phyloP scores from a whole-genome alignment of 2,329 filamentous ascomycete species.

The Exophiala calicioides region DNA sequence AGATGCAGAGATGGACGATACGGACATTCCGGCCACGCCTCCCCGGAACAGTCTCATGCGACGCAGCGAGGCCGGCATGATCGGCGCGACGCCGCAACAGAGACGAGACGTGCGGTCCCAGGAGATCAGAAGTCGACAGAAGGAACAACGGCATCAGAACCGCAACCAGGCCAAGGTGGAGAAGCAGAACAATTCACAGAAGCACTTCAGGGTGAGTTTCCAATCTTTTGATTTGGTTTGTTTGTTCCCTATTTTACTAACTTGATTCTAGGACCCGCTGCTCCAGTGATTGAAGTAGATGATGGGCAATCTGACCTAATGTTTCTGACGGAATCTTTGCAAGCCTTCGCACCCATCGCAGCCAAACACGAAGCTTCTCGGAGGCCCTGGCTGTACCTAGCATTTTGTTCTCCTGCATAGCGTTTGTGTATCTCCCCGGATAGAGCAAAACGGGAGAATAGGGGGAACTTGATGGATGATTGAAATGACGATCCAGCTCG shows the following conservation, averaged over 20 bases:
- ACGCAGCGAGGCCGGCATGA: constrained; percentile 76
- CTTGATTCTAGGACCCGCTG: constrained; percentile 25
- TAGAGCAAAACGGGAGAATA: neutral
- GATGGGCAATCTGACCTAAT: neutral
- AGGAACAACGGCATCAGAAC: constrained; percentile 62
- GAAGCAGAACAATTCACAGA: constrained; percentile 74
- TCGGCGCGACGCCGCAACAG: constrained; percentile 73
- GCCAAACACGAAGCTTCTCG: constrained; percentile 2
- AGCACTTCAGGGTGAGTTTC: constrained; percentile 64
- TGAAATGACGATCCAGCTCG: too few relatives aligned
- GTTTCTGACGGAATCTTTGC: too few relatives aligned
- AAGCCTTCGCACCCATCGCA: neutral
- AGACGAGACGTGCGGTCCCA: constrained; percentile 66
- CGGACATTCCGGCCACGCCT: constrained; percentile 25
- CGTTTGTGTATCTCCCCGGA: constrained; percentile 5
- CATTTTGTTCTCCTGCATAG: constrained; percentile 9
- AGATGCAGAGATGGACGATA: constrained; percentile 51
- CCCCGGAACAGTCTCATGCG: constrained; percentile 51
- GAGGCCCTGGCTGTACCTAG: neutral
- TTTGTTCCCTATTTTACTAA: constrained; percentile 10
- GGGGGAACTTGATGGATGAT: neutral
- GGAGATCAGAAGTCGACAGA: constrained; percentile 69
- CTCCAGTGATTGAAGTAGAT: constrained; percentile 24
- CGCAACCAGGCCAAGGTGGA: constrained; percentile 70
- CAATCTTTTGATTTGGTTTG: neutral